Conservation (phyloP, 495 filamentous ascomycete species). For the Penicillium argentinense region DNA sequence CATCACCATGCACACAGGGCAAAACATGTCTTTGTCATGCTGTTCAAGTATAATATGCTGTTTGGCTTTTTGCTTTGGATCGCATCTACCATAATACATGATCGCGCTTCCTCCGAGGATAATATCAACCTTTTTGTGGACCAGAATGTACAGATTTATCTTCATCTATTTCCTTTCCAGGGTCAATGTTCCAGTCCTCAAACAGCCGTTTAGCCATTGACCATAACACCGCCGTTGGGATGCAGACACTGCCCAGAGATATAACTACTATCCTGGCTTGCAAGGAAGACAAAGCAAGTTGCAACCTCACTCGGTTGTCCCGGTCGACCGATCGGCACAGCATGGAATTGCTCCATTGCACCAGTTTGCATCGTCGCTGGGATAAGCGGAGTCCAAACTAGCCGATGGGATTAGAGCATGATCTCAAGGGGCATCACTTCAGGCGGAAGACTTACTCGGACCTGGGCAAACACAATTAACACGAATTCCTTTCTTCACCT, state of each 20-base stretch:
- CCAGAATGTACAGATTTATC: too few species aligned
- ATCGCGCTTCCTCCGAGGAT: too few species aligned
- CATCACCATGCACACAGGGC: too few species aligned
- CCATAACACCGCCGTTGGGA: conserved; percentile 65
- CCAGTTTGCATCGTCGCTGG: conserved; percentile 72
- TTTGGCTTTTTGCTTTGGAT: too few species aligned
- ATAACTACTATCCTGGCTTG: conserved; percentile 69
- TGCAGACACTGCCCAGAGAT: conserved; percentile 63
- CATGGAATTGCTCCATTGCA: conserved; percentile 69
- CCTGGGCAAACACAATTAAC: conserved; percentile 82
- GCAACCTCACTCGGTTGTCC: conserved; percentile 79
- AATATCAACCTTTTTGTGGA: too few species aligned
- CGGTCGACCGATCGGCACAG: conserved; percentile 73
- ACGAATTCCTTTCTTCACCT: conserved; percentile 68
- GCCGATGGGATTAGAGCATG: neutral
- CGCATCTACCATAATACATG: too few species aligned
- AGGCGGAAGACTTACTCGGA: conserved; percentile 43
- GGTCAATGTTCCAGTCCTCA: neutral
- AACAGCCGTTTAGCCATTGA: conserved; percentile 51
- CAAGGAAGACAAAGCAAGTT: conserved; percentile 83
- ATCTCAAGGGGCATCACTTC: neutral
- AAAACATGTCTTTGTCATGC: too few species aligned
- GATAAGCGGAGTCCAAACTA: conserved; percentile 82
- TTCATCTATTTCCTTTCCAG: too few species aligned
- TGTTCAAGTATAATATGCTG: too few species aligned